Base-by-base conservation (phyloP, 371 early-diverging fungal species). In the Saksenaea oblongispora region DNA sequence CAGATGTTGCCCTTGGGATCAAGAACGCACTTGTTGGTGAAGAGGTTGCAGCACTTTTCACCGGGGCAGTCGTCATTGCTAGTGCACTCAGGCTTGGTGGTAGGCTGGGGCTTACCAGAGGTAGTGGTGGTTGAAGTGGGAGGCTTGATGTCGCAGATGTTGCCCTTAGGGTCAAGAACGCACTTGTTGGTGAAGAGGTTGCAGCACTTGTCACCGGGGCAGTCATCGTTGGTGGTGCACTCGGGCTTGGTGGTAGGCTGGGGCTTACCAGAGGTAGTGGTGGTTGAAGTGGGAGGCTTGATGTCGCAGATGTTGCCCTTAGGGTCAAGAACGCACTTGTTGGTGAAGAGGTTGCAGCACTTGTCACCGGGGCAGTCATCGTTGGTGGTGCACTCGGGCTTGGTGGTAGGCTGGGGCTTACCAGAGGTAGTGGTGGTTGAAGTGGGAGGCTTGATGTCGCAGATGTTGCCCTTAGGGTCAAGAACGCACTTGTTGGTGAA, bases 291-390 rank as follows among this genome's bases (percentile, higher is more conserved):
- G 13, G 63, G 24, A 28, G 56, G 22, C 26, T 39, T 56, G 51
- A 47, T 56, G 31, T 47, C 51, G 34, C 63, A 63, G 24, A 63
- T 56, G 56, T 7, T 63, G 10, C 34, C 57, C 7, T 63, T 44
- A 31, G 63, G 63, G 28, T 63, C 63, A 0, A 39, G 11, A 1
- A 63, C 63, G 2, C 63, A 63, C 34, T 63, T 42, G 53, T 57
- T 56, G 11, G 37, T 63, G 41, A 41, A 55, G 58, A 55, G 42
- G 15, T 63, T 63, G 58, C 63, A 63, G 53, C 63, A 63, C 9
- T 17, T 55, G 1, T 15, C 26, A 37, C 63, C 63, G 27, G 63
- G 63, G 58, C 63, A 63, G 22, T 63, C 63, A 36, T 63, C 63
- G 31, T 63, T 51, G 5, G 56, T 56, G 17, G 56, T 56, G 58